Evolutionary conservation across 108 stramenopile species (phyloP).

Genomic region (Skeletonema costatum): DNA sequence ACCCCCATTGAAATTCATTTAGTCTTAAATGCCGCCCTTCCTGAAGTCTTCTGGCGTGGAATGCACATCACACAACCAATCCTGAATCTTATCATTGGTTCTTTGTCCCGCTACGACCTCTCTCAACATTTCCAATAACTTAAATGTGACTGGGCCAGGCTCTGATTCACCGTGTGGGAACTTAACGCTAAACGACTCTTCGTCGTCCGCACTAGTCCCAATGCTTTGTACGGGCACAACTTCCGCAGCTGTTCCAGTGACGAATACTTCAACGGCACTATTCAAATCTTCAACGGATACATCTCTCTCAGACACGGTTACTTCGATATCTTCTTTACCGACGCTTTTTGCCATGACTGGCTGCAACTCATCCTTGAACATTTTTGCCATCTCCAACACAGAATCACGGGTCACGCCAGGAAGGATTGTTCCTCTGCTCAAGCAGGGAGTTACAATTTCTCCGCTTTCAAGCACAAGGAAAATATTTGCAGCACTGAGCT

Average conservation of each 20-base stretch:
- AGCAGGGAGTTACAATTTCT: constrained; percentile 80
- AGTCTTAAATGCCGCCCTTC: constrained; percentile 21
- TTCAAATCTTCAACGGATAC: constrained; percentile 72
- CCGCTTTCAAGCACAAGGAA: constrained; percentile 82
- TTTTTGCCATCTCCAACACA: constrained; percentile 59
- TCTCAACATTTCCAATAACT: constrained; percentile 66
- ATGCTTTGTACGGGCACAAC: constrained; percentile 74
- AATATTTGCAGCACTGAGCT: constrained; percentile 82
- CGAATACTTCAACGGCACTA: constrained; percentile 76
- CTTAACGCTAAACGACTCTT: constrained; percentile 47
- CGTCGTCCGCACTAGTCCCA: constrained; percentile 63
- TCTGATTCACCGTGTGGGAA: constrained; percentile 63
- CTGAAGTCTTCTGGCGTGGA: constrained; percentile 66
- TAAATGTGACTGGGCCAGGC: constrained; percentile 72
- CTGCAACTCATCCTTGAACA: constrained; percentile 68
- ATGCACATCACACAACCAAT: constrained; percentile 77
- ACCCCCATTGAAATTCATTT: not conserved
- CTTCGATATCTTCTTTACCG: constrained; percentile 14
- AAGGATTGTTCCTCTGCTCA: constrained; percentile 80
- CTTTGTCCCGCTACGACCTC: constrained; percentile 69
- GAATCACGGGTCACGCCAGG: constrained; percentile 84
- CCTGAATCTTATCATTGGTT: constrained; percentile 46
- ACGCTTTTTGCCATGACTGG: constrained; percentile 60
- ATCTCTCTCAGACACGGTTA: constrained; percentile 71
- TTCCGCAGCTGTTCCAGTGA: constrained; percentile 85